phyloP scores from a whole-genome alignment of 164 flowering plant genomes.

The Stephania yunnanensis region DNA sequence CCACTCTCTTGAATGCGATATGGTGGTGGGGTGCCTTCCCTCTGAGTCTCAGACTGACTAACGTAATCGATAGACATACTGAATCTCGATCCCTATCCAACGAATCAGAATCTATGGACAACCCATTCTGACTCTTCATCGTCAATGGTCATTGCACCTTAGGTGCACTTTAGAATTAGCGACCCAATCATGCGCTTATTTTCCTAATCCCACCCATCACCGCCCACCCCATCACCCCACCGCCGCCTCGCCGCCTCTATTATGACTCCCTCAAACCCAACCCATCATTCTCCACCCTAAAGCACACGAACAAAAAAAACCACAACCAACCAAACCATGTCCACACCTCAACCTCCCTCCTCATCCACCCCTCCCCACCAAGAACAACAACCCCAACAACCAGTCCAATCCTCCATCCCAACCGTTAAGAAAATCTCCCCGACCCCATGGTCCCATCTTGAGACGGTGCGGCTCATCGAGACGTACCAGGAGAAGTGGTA shows the following conservation, averaged over 20 bases:
- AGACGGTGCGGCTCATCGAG: conserved; percentile 63
- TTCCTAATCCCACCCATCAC: conserved; percentile 4
- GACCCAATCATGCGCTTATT: conserved; percentile 2
- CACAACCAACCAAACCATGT: not conserved
- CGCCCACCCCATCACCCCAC: not conserved
- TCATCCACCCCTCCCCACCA: not conserved
- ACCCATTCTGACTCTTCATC: no score
- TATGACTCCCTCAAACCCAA: not conserved
- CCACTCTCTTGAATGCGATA: no score
- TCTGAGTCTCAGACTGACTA: no score
- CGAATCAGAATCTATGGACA: no score
- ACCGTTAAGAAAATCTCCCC: conserved; percentile 38
- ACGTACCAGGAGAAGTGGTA: conserved; percentile 84
- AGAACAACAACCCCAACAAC: not conserved
- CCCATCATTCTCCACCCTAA: not conserved
- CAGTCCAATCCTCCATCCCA: not conserved
- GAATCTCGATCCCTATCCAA: no score
- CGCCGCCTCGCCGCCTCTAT: conserved; percentile 3
- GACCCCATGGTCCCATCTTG: conserved; percentile 67
- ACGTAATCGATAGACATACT: no score
- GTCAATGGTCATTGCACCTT: not conserved
- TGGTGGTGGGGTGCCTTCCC: no score
- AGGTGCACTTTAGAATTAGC: conserved; percentile 1
- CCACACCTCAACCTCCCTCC: not conserved
- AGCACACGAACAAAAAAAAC: no score